Evolutionary conservation across 2,329 filamentous ascomycete species (phyloP), one percentile per base, ranked within the genome.

Genomic region (Mariannaea sp.): DNA sequence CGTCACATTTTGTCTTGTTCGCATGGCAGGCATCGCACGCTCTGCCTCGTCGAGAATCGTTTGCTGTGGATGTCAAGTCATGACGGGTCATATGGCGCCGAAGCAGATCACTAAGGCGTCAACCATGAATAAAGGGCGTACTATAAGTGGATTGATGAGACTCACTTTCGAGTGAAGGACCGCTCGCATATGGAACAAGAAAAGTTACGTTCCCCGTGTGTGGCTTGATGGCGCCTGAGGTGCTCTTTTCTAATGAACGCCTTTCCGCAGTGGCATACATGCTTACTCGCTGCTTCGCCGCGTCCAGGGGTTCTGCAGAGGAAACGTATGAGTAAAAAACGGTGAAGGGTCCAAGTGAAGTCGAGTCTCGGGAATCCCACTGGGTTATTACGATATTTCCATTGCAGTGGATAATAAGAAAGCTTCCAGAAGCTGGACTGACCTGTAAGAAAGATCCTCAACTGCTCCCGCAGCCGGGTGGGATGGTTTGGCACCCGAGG

Each of bases 1-100:
- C 76, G 51, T 75, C 71, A 43, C 76, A 78, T 53, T 75, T 76
- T 2, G 72, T 75, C 62, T 78, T 78, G 53, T 72, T 76, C n/a
- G 70, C 64, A 41, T 75, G 76, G 22, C 76, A 78, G 6, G 71
- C 67, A 56, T 76, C 68, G 42, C 76, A 78, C 8, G 76, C 75
- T 7, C 69, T 67, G 22, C 71, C 72, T 19, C 69, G 69, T 39
- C 75, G 68, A 5, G 66, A 62, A 22, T 70, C 68, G 5, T 69
- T 67, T 2, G 60, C 56, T 1, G 60, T 56, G 1, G 65, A 55
- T 1, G 66, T 62, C 32, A 59, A 63, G 40, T 70, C 71, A 59
- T 75, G 72, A 5, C 71, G 65, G 7, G 64, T 59, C 12, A 71
- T 55, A 49, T 75, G 73, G n/a, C 73, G 70, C 4, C 71, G 68